Evolutionary conservation across 2,329 filamentous ascomycete genomes (phyloP), one percentile per base, ranked within the genome.

Genomic region (Tolypocladium cylindrosporum): DNA sequence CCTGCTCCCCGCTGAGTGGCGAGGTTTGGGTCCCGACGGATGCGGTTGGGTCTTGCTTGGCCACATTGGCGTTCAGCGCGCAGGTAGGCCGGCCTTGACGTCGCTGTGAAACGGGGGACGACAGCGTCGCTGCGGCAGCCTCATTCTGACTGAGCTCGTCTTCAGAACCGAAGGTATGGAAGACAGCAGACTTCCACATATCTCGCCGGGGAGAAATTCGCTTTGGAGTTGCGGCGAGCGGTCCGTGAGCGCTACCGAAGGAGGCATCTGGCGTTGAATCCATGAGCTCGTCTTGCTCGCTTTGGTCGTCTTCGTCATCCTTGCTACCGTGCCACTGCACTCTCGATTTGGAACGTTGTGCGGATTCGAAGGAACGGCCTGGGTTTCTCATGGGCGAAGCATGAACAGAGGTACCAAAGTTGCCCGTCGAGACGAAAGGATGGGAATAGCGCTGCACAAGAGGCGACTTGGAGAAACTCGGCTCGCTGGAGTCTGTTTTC

Each of bases 101-200:
- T 55, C 21, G 60, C 41, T 66, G 60, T 5, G 70, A 72, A 13
- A 70, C 61, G 7, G 67, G 68, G 3, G 66, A 66, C 19, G 64
- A 66, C 3, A 68, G 61, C 27, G 61, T 66, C 40, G 63, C 65
- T 19, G 66, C 64, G 21, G 64, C 61, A 21, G 58, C 60, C 41
- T 60, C 54, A 16, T 56, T 55, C 16, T 55, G 56, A 24, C 54
- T 59, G 9, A 60, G 51, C 34, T 63, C 62, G 45, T 61, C 58
- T 8, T 64, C 63, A 11, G 60, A 58, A 9, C 55, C 54, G 37
- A 40, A 39, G 7, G 45, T 39, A 34, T 63, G 57, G 48, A 52
- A 10, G 27, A 42, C n/a, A 51, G 42, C 27, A 6, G 34, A 39
- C 34, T 52, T 64, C 48, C 58, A 57, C 0, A 56, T 31, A 37